Conservation (phyloP, 352 stramenopile species). For the Phytophthora pini region DNA sequence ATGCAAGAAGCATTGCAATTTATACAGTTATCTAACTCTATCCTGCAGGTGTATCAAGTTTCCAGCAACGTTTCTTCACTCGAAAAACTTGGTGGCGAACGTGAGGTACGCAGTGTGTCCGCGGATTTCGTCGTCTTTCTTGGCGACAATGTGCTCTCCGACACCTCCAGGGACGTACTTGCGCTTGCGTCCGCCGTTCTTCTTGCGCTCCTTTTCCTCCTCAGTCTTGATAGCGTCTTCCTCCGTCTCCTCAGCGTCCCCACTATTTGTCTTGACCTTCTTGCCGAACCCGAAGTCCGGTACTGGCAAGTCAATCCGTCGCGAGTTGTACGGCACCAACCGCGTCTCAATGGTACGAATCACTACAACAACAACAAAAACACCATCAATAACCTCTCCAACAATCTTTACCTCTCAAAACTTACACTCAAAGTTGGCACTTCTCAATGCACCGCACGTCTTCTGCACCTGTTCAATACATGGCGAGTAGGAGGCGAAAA, state of each 20-base stretch:
- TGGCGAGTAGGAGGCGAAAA: conserved; percentile 97
- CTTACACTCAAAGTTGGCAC: conserved; percentile 85
- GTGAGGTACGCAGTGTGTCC: conserved; percentile 89
- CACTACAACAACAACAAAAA: conserved; percentile 41
- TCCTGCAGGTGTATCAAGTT: neutral
- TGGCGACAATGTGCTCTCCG: conserved; percentile 76
- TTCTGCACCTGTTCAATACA: conserved; percentile 99
- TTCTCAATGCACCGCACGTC: conserved; percentile 73
- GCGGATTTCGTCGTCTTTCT: conserved; percentile 87
- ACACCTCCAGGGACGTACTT: conserved; percentile 55
- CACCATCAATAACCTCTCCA: conserved; percentile 10
- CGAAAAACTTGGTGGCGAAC: conserved; percentile 88
- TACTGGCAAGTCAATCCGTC: conserved; percentile 70
- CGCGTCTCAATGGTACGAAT: conserved; percentile 94
- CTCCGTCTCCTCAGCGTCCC: conserved; percentile 6
- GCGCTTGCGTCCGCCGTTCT: conserved; percentile 53
- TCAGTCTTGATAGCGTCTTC: conserved; percentile 17
- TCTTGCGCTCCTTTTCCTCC: conserved; percentile 39
- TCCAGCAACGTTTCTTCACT: conserved; percentile 25
- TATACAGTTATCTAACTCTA: conserved; percentile 42
- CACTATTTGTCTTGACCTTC: conserved; percentile 29
- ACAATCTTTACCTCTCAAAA: conserved; percentile 2
- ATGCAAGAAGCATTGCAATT: conserved; percentile 26
- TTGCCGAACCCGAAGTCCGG: conserved; percentile 73
- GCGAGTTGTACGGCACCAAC: conserved; percentile 84